Evolutionary conservation across 129 eudicot genomes (phyloP).

Genomic region (Flaveria sonorensis): DNA sequence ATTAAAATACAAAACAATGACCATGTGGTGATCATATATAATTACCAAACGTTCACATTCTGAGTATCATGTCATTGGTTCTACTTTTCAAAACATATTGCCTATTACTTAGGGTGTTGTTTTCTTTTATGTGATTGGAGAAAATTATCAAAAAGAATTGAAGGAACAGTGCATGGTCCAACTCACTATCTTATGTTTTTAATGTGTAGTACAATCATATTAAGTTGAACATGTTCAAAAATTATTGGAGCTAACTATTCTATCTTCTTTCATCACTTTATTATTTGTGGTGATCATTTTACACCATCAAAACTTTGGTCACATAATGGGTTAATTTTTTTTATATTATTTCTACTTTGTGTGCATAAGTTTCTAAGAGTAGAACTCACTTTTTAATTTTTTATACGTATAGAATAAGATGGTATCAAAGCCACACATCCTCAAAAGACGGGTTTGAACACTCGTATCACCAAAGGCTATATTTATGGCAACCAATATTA

Average conservation of each 20-base stretch:
- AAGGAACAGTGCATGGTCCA: slow-evolving; percentile 17
- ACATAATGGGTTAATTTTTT: too few relatives aligned
- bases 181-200: slow-evolving; percentile 22
- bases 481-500: too few relatives aligned
- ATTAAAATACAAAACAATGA: not conserved
- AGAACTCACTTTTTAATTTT: too few relatives aligned
- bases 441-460: too few relatives aligned
- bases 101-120: slow-evolving; percentile 6
- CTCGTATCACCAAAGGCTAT: too few relatives aligned
- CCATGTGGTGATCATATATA: not conserved
- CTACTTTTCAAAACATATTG: slow-evolving; percentile 8
- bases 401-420: too few relatives aligned
- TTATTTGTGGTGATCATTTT: too few relatives aligned
- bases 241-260: slow-evolving; percentile 37
- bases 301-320: too few relatives aligned
- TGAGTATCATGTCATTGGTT: slow-evolving; percentile 2
- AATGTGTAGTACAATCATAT: not conserved
- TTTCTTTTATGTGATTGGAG: slow-evolving; percentile 34
- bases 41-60: not conserved
- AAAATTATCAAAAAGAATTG: slow-evolving; percentile 1
- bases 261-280: not conserved
- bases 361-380: too few relatives aligned
- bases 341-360: too few relatives aligned
- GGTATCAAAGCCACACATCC: too few relatives aligned
- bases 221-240: slow-evolving; percentile 10